Evolutionary conservation across 148 eudicot species (phyloP).

Genomic region (Pharnaceum exiguum): DNA sequence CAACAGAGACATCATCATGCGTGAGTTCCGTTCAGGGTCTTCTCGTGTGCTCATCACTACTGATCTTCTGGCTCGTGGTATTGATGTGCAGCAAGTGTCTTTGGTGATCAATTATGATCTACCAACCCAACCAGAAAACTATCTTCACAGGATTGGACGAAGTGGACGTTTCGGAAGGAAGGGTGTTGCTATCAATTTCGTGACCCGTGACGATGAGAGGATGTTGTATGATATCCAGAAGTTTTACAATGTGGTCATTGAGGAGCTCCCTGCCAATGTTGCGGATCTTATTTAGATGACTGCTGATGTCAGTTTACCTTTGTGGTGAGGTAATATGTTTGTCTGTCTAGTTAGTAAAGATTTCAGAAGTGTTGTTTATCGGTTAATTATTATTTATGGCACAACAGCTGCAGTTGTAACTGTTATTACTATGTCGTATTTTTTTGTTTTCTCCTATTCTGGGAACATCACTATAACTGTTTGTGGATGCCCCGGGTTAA

Average conservation of each 20-base stretch:
- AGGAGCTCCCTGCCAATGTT: slow-evolving; percentile 74
- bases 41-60: slow-evolving; percentile 76
- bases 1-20: slow-evolving; percentile 67
- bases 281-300: slow-evolving; percentile 61
- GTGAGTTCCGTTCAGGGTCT: slow-evolving; percentile 72
- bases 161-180: slow-evolving; percentile 81
- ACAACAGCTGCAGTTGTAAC: background rate
- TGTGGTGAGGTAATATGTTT: slow-evolving; percentile 24
- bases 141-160: slow-evolving; percentile 72
- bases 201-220: slow-evolving; percentile 58
- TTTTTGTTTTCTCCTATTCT: slow-evolving; percentile 1
- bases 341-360: slow-evolving; percentile 18
- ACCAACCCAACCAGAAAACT: slow-evolving; percentile 76
- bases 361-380: slow-evolving; percentile 16
- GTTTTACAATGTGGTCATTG: slow-evolving; percentile 57
- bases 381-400: slow-evolving; percentile 15
- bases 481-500: slow-evolving; percentile 28
- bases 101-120: slow-evolving; percentile 71
- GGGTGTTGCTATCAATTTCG: slow-evolving; percentile 79
- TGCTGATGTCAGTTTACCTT: slow-evolving; percentile 2
- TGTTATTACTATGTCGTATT: slow-evolving; percentile 15
- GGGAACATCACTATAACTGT: slow-evolving; percentile 23
- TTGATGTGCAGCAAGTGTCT: slow-evolving; percentile 79
- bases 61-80: slow-evolving; percentile 77
- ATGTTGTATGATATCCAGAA: slow-evolving; percentile 73